A percentile compares a stretch with the other conserved stretches of the same genome.
Conservation (phyloP, 495 filamentous ascomycete genomes). For the Hyaloscypha hepaticicola region DNA sequence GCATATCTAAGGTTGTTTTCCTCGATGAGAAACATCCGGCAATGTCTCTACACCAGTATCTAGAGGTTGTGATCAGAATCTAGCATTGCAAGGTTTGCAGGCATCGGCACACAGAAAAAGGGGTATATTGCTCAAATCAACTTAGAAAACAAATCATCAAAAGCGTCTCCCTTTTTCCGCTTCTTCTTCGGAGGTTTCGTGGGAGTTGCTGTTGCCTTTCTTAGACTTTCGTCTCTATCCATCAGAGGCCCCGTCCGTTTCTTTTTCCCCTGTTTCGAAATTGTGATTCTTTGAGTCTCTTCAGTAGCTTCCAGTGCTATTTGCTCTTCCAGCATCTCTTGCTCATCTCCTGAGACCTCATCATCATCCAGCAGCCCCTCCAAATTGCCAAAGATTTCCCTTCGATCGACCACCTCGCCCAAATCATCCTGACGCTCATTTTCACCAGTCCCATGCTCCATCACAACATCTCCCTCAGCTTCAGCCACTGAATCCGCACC, state of each 20-base stretch:
- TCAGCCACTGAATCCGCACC: neutral
- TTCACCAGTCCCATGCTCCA: neutral
- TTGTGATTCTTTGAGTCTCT: too few relatives aligned
- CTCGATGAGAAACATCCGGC: too few relatives aligned
- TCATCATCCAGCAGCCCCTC: too few relatives aligned
- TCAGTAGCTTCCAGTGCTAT: too few relatives aligned
- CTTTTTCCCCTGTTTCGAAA: neutral
- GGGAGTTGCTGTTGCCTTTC: neutral
- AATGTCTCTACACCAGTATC: too few relatives aligned
- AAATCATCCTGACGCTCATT: too few relatives aligned
- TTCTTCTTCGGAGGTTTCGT: constrained; percentile 28
- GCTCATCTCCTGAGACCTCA: too few relatives aligned
- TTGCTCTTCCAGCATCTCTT: too few relatives aligned
- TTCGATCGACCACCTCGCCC: too few relatives aligned
- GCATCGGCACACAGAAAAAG: neutral
- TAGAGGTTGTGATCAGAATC: neutral
- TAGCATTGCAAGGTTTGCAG: neutral
- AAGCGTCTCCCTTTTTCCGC: constrained; percentile 54
- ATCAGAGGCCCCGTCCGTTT: neutral
- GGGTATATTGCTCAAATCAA: constrained; percentile 39
- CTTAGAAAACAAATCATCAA: constrained; percentile 61
- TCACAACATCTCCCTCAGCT: constrained; percentile 17
- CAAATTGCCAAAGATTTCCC: too few relatives aligned
- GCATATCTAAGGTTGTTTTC: too few relatives aligned
- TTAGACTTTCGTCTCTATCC: neutral